Evolutionary conservation across 2,329 filamentous ascomycete genomes (phyloP).

Genomic region (Colletotrichum sp.): DNA sequence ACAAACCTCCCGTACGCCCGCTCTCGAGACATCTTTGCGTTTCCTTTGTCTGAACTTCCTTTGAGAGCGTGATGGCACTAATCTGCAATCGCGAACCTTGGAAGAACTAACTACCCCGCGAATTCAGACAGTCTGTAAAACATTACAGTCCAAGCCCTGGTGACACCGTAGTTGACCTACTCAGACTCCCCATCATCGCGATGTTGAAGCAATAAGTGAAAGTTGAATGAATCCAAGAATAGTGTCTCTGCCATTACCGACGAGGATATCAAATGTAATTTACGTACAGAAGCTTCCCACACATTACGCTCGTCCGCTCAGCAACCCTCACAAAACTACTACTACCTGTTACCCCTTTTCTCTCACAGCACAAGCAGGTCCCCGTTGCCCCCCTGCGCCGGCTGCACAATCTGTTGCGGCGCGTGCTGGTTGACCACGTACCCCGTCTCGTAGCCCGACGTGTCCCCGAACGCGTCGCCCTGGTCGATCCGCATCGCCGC

Average conservation of each 20-base stretch:
- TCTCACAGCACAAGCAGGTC: conserved; percentile 71
- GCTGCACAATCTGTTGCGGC: conserved; percentile 77
- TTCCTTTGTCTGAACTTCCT: not conserved
- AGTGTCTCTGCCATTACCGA: not conserved
- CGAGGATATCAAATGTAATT: conserved; percentile 5
- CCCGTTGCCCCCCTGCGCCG: conserved; percentile 70
- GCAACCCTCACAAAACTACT: not conserved
- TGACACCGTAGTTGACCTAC: not conserved
- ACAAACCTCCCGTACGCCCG: not conserved
- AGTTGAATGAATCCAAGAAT: not conserved
- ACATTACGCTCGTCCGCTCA: not conserved
- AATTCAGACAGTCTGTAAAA: not conserved
- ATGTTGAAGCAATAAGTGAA: not conserved
- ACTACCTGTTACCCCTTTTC: not conserved
- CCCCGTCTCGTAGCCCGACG: conserved; percentile 55
- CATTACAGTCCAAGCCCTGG: not conserved
- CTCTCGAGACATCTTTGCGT: not conserved
- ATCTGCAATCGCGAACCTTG: not conserved
- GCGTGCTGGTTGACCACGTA: conserved; percentile 85
- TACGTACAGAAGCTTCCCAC: not conserved
- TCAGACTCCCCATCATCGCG: not conserved
- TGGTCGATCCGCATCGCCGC: conserved; percentile 71
- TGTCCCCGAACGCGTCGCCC: conserved; percentile 69
- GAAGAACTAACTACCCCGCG: not conserved
- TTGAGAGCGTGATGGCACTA: not conserved